phyloP scores from a whole-genome alignment of 345 rosid genomes.

The Eucalyptus polyanthemos region DNA sequence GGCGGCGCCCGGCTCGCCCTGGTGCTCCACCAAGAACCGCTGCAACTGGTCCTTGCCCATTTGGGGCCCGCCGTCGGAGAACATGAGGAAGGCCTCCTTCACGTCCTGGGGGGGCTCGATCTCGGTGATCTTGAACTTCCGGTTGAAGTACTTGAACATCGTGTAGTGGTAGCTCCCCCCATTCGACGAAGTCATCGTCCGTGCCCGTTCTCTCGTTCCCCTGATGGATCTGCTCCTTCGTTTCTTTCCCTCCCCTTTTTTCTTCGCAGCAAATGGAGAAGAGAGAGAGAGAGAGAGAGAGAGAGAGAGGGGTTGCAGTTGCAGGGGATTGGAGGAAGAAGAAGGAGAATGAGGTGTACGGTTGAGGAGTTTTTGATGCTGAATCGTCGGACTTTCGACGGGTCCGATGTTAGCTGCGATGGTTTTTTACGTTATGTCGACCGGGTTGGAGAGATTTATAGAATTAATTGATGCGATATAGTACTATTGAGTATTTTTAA shows the following conservation, averaged over 20 bases:
- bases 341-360: not conserved
- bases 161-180: slow-evolving; percentile 40
- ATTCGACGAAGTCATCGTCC: not conserved
- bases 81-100: slow-evolving; percentile 23
- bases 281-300: not conserved
- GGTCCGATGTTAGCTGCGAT: not conserved
- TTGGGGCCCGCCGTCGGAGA: slow-evolving; percentile 26
- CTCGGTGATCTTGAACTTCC: slow-evolving; percentile 68
- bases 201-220: not conserved
- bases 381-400: not conserved
- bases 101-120: slow-evolving; percentile 77
- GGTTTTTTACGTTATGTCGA: not conserved
- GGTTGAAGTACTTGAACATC: slow-evolving; percentile 64
- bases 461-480: not conserved
- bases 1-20: slow-evolving; percentile 24
- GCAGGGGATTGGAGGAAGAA: not conserved
- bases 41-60: slow-evolving; percentile 42
- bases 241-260: not conserved
- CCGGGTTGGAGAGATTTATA: not conserved
- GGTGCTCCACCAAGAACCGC: slow-evolving; percentile 48
- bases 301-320: not conserved
- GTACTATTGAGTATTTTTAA: not conserved
- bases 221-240: not conserved
- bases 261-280: not conserved
- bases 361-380: not conserved